Conservation (phyloP, 331 rosid genomes). For the Malus hybrid region DNA sequence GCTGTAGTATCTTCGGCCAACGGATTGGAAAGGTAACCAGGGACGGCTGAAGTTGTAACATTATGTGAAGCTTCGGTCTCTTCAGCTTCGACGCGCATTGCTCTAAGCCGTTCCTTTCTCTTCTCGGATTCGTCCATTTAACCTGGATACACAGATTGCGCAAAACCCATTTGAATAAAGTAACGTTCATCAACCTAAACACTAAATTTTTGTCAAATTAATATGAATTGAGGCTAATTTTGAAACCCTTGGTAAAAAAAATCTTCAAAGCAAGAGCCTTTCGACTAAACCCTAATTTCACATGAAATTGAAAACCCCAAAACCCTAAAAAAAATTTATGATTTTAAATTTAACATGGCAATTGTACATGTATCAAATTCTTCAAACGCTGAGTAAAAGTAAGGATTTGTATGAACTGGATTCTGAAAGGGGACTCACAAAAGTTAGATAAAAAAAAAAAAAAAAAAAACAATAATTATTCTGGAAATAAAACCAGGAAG, state of each 20-base stretch:
- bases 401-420: not conserved
- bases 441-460: not conserved
- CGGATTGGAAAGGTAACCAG: conserved; percentile 68
- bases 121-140: conserved; percentile 84
- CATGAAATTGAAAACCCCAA: not conserved
- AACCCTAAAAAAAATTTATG: not conserved
- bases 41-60: conserved; percentile 13
- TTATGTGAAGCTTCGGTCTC: conserved; percentile 30
- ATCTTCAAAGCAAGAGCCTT: not conserved
- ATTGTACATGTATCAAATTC: too few relatives aligned
- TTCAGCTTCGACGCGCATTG: conserved; percentile 69
- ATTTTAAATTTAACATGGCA: too few relatives aligned
- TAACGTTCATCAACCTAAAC: not conserved
- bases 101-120: conserved; percentile 66
- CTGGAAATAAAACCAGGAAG: not conserved
- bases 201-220: not conserved
- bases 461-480: not conserved
- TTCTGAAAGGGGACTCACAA: not conserved
- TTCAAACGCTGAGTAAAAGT: too few relatives aligned
- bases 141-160: conserved; percentile 1
- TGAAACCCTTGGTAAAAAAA: not conserved
- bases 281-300: not conserved
- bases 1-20: conserved; percentile 41
- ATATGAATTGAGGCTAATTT: not conserved
- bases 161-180: not conserved